phyloP scores from a whole-genome alignment of 73 alveolate species.

The Tetrahymena malaccensis region DNA sequence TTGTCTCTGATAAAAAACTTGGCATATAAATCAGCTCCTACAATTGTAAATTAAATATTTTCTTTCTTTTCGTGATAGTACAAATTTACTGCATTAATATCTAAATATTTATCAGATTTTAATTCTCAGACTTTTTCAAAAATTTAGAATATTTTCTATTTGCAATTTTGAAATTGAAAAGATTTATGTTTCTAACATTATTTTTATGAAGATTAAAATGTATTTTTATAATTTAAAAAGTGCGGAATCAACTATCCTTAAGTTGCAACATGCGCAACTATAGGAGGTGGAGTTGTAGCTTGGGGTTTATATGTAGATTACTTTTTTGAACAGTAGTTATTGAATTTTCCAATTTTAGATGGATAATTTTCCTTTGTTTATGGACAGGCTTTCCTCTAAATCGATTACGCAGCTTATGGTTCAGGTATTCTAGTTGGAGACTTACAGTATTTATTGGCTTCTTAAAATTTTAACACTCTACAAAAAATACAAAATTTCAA shows the following conservation, averaged over 20 bases:
- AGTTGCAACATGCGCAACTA: neutral
- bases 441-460: neutral
- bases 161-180: too few species aligned
- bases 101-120: too few species aligned
- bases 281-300: neutral
- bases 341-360: neutral
- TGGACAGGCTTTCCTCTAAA: neutral
- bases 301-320: neutral
- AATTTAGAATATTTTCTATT: too few species aligned
- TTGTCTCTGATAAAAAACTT: neutral
- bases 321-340: neutral
- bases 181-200: too few species aligned
- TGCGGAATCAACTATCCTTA: neutral
- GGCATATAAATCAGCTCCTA: neutral
- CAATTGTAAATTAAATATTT: neutral
- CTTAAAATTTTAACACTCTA: neutral
- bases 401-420: neutral
- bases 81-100: too few species aligned
- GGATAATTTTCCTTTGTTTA: neutral
- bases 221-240: neutral
- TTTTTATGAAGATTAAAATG: too few species aligned
- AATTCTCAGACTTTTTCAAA: too few species aligned
- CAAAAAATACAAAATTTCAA: neutral
- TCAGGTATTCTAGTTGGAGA: neutral
- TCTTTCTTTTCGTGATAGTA: neutral